Base-by-base conservation (phyloP, 257 asterid genomes). In the Przewalskia tangutica region DNA sequence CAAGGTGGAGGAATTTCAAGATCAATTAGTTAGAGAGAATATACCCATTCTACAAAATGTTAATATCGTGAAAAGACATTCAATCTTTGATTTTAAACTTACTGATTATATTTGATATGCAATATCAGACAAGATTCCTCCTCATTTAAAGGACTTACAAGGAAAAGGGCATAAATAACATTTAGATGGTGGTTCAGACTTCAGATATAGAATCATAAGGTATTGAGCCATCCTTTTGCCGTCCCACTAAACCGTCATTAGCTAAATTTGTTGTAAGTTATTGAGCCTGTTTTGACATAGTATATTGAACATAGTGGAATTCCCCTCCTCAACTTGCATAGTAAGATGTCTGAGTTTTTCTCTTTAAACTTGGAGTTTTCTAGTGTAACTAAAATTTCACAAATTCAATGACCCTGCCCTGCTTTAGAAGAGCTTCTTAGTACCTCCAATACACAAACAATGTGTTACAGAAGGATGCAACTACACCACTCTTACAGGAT, bases 401-500 rank as follows among this genome's bases (percentile, higher is more conserved):
- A 23, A 46, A 54, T 73, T 50, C 44, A 50, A 75, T 50, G 62
- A 75, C 44, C 62, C 46, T 48, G 12, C 42, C 73, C 27, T 50
- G 14, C 62, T 75, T 48, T 2, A 50, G 60, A 14, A 36, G 46
- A 65, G 75, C 48, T 65, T 13, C 23, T 65, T 65, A 65, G 12
- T 14, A 36, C 50, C 75, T 14, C 73, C 50, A 65, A 65, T 36
- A 36, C 75, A 36, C 23, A n/a, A 63, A 64, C 9, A 32, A 32
- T 16, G 23, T 14, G 75, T 34, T 65, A 65, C 75, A 36, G 50
- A 75, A 75, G 77, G 46, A 42, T 50, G 8, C 12, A 50, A 50
- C 54, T 75, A 23, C 79, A 50, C 62, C 27, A 50, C 80, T 71
- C 62, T 75, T 75, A 75, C 62, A 75, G 60, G 80, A 50, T 50